Percentiles rank a stretch among this genome's conserved stretches.
phyloP scores from a whole-genome alignment of 2,329 filamentous ascomycete genomes.

The Helminthosporium solani region DNA sequence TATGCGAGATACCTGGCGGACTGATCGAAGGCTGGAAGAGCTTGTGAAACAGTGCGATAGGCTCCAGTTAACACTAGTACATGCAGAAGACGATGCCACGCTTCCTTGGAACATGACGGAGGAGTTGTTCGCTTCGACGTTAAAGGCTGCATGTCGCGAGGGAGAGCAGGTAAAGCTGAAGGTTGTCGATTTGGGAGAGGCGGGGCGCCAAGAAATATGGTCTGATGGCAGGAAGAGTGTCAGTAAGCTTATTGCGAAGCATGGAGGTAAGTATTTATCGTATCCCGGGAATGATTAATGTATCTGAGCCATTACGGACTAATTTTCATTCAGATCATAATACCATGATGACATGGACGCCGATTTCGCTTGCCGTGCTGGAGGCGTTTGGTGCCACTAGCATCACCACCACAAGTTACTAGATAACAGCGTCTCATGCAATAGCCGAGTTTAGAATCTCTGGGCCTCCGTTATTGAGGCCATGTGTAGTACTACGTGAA shows the following conservation, averaged over 20 bases:
- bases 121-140: conserved; percentile 30
- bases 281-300: conserved; percentile 9
- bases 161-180: conserved; percentile 13
- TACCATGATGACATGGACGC: conserved; percentile 34
- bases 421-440: neutral
- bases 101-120: conserved; percentile 41
- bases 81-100: conserved; percentile 36
- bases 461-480: no score
- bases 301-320: no score
- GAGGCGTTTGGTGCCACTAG: conserved; percentile 26
- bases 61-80: conserved; percentile 34
- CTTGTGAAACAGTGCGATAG: conserved; percentile 45
- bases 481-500: no score
- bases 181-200: conserved; percentile 35
- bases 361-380: conserved; percentile 30
- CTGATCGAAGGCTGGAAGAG: conserved; percentile 63
- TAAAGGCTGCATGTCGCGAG: conserved; percentile 24
- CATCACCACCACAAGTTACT: conserved; percentile 12
- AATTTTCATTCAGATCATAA: conserved; percentile 32
- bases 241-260: conserved; percentile 39
- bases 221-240: conserved; percentile 23
- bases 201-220: conserved; percentile 36
- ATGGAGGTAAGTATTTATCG: conserved; percentile 33
- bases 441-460: neutral
- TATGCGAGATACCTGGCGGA: conserved; percentile 78